These are phyloP conservation scores for Phylloporus sp. DNA, from an alignment of 768 basidiomycete species.

Conservation along the genomic window DNA sequence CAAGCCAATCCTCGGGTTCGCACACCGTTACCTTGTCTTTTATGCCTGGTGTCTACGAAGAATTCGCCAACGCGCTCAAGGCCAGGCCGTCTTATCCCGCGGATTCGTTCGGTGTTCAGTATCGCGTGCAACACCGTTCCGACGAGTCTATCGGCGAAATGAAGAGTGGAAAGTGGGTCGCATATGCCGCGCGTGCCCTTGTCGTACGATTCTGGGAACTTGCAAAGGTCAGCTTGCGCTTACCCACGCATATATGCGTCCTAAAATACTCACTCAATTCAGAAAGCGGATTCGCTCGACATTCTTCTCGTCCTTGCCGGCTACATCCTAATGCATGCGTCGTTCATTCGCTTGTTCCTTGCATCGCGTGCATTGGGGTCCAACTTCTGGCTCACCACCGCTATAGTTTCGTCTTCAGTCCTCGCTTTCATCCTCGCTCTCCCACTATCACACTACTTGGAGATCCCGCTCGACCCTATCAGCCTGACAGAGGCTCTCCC, in stretches of 20 bases:
- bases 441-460: constrained; percentile 68
- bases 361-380: constrained; percentile 83
- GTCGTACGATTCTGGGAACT: constrained; percentile 83
- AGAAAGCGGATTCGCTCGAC: constrained; percentile 94
- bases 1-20: constrained; percentile 33
- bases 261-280: constrained; percentile 19
- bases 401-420: constrained; percentile 75
- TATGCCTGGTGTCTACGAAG: constrained; percentile 44
- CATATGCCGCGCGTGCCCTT: constrained; percentile 76
- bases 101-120: constrained; percentile 43
- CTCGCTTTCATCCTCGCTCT: constrained; percentile 85
- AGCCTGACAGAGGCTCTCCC: constrained; percentile 93
- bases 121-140: constrained; percentile 46
- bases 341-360: constrained; percentile 87
- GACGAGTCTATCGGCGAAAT: constrained; percentile 62
- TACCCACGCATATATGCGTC: background rate
- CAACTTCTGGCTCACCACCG: constrained; percentile 64
- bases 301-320: constrained; percentile 92
- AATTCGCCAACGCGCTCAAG: constrained; percentile 43
- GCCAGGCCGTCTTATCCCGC: constrained; percentile 26
- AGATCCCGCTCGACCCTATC: constrained; percentile 89
- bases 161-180: constrained; percentile 83
- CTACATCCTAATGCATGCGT: constrained; percentile 93
- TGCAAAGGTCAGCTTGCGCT: constrained; percentile 54
- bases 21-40: constrained; percentile 51